Evolutionary conservation across 305 asterid species (phyloP).

Genomic region (Fraxinus paxiana): DNA sequence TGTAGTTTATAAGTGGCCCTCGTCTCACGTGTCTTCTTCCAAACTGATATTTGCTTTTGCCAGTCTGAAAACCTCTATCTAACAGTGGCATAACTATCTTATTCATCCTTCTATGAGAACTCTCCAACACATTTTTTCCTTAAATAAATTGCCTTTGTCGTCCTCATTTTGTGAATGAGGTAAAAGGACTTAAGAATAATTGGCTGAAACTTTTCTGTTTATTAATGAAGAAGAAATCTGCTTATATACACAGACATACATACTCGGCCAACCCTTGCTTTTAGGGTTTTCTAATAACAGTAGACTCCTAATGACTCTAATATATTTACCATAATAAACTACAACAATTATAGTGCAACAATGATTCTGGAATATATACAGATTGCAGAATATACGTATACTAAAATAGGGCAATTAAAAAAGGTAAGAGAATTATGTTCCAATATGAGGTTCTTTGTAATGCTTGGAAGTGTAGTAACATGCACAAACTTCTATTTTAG

Average conservation of each 20-base stretch:
- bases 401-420: no score
- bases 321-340: no score
- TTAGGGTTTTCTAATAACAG: no score
- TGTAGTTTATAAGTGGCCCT: background rate
- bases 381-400: no score
- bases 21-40: background rate
- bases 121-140: background rate
- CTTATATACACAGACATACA: no score
- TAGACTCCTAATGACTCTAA: no score
- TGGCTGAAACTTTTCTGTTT: no score
- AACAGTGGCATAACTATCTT: background rate
- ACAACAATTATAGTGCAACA: no score
- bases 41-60: background rate
- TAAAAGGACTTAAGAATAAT: background rate
- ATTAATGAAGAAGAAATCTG: no score
- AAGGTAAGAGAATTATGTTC: no score
- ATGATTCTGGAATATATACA: no score
- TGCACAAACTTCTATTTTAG: background rate
- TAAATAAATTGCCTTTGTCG: background rate
- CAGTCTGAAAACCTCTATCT: background rate
- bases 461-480: background rate
- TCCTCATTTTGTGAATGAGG: background rate
- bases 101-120: background rate
- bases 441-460: background rate
- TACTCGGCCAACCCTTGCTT: no score